These are phyloP conservation scores for Arctostaphylos glauca DNA, from an alignment of 148 eudicot genomes.

Conservation along the genomic window DNA sequence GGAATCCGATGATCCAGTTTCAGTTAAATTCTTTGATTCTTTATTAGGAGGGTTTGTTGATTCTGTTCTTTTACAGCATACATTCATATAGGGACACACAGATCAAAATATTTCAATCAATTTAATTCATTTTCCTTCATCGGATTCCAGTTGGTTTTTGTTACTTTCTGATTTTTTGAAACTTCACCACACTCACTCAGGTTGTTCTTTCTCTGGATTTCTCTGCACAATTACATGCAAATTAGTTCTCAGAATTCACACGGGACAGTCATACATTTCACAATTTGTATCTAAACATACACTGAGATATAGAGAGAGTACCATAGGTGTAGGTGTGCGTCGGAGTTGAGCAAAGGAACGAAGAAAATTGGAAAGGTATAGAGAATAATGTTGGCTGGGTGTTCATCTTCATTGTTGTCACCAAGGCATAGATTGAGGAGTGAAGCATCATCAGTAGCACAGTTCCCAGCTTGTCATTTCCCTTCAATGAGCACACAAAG, in stretches of 20 bases:
- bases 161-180: constrained; percentile 24
- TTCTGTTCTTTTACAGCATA: constrained; percentile 44
- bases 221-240: constrained; percentile 20
- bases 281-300: constrained; percentile 19
- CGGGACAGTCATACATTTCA: constrained; percentile 12
- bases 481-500: constrained; percentile 97
- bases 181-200: constrained; percentile 49
- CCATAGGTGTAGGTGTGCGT: constrained; percentile 20
- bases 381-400: constrained; percentile 99
- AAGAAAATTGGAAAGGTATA: constrained; percentile 27
- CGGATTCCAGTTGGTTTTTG: constrained; percentile 55
- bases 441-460: constrained; percentile 61
- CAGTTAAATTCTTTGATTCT: constrained; percentile 65
- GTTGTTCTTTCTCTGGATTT: constrained; percentile 38
- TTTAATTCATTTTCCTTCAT: constrained; percentile 35
- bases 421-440: constrained; percentile 82
- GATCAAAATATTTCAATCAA: constrained; percentile 19
- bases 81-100: constrained; percentile 21
- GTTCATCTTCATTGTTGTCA: constrained; percentile 81
- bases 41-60: constrained; percentile 30
- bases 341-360: constrained; percentile 17
- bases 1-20: constrained; percentile 75
- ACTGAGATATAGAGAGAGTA: constrained; percentile 19
- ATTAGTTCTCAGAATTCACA: constrained; percentile 4
- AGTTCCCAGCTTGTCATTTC: constrained; percentile 73